Conservation (phyloP, 495 filamentous ascomycete genomes). For the Aspergillus incahuasiensis region DNA sequence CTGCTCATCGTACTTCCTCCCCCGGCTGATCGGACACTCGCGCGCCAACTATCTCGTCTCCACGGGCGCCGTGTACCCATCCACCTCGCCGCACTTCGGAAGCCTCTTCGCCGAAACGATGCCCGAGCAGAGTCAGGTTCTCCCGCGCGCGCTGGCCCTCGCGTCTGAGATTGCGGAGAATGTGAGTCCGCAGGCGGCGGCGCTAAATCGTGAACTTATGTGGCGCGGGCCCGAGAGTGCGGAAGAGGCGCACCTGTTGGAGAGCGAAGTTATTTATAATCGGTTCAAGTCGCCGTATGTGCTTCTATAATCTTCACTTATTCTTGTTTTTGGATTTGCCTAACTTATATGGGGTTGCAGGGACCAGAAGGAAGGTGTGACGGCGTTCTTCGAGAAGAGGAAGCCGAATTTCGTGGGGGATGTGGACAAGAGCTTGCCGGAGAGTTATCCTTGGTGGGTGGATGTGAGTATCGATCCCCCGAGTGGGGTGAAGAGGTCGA, state of each 20-base stretch:
- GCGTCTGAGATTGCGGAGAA: conserved; percentile 56
- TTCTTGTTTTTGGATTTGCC: neutral
- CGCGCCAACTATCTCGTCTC: conserved; percentile 51
- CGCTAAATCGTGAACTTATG: conserved; percentile 57
- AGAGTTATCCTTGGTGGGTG: conserved; percentile 30
- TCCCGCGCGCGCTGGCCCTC: conserved; percentile 52
- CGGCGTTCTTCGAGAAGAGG: conserved; percentile 46
- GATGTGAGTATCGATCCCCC: conserved; percentile 25
- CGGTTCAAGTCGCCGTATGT: conserved; percentile 44
- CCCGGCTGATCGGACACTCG: conserved; percentile 53
- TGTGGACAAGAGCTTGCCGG: conserved; percentile 24
- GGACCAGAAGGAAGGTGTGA: conserved; percentile 46
- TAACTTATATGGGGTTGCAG: conserved; percentile 8
- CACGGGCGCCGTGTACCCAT: conserved; percentile 30
- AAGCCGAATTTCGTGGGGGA: conserved; percentile 46
- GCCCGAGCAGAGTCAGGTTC: conserved; percentile 43
- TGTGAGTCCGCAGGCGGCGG: conserved; percentile 49
- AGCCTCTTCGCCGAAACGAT: conserved; percentile 54
- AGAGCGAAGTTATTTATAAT: conserved; percentile 52
- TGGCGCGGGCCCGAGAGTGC: conserved; percentile 50
- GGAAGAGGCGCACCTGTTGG: conserved; percentile 56
- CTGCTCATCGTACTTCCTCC: conserved; percentile 59
- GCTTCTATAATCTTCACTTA: neutral
- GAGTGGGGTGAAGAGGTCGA: conserved; percentile 20
- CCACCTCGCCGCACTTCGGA: conserved; percentile 33